A percentile compares a stretch with the other conserved stretches of the same genome.
phyloP scores from a whole-genome alignment of 2,329 filamentous ascomycete genomes.

The Pyrenophora teres region DNA sequence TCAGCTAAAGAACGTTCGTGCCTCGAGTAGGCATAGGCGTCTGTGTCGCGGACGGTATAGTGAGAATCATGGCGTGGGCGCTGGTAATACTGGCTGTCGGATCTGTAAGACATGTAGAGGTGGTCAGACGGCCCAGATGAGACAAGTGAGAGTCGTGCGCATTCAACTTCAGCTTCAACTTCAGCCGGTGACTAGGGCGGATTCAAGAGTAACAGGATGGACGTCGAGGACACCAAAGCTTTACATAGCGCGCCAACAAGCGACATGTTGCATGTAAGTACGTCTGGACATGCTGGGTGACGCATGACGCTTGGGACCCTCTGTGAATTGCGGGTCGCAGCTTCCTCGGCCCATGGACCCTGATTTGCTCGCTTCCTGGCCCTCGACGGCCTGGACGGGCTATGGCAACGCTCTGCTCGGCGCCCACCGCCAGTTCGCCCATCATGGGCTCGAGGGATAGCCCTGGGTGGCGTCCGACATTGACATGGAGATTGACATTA shows the following conservation, averaged over 20 bases:
- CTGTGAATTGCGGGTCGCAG: constrained; percentile 13
- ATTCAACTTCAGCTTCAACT: constrained; percentile 1
- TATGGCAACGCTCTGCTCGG: background rate
- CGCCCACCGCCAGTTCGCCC: constrained; percentile 17
- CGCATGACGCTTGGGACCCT: constrained; percentile 10
- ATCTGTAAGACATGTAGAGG: constrained; percentile 32
- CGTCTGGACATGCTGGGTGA: constrained; percentile 13
- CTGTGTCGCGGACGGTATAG: constrained; percentile 32
- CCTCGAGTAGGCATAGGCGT: constrained; percentile 28
- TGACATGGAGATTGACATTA: background rate
- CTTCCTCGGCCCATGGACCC: constrained; percentile 7
- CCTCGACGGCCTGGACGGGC: background rate
- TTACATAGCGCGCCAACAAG: constrained; percentile 11
- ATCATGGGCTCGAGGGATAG: background rate
- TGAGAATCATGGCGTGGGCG: constrained; percentile 33
- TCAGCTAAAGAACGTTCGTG: constrained; percentile 21
- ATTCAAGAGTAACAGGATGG: constrained; percentile 1
- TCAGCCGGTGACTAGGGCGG: constrained; percentile 7
- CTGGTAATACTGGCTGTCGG: constrained; percentile 31
- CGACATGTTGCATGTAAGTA: constrained; percentile 16
- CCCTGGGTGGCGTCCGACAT: background rate
- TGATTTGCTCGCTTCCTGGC: constrained; percentile 12
- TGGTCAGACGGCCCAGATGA: constrained; percentile 19
- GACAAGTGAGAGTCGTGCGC: constrained; percentile 7
- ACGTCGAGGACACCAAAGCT: constrained; percentile 3